Percentiles rank a stretch among this genome's conserved stretches.
Conservation (phyloP, 176 grass and related monocot species). For the Oryza glumipatula region DNA sequence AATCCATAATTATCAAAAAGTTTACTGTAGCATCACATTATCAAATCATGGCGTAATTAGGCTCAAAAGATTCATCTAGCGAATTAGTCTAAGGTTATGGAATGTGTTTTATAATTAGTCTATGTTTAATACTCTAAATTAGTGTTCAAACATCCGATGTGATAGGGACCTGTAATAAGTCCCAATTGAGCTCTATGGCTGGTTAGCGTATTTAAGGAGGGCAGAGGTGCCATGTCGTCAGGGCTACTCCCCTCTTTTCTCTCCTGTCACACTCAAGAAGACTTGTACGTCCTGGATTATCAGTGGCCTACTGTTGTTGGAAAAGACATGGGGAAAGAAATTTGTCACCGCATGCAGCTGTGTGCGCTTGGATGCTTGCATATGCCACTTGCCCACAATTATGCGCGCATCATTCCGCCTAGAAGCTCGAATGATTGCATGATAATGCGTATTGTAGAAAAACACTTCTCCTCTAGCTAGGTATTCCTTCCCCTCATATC, state of each 20-base stretch:
- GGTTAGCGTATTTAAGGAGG: slow-evolving; percentile 38
- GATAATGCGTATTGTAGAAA: slow-evolving; percentile 33
- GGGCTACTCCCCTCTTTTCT: slow-evolving; percentile 25
- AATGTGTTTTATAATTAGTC: no score
- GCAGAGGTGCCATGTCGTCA: background rate
- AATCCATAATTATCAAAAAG: no score
- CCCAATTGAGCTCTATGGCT: background rate
- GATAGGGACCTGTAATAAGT: no score
- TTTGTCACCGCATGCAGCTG: slow-evolving; percentile 26
- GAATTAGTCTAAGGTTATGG: no score
- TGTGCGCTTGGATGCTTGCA: background rate
- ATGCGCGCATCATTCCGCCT: slow-evolving; percentile 3
- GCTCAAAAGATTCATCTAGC: no score
- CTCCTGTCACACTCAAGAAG: slow-evolving; percentile 55
- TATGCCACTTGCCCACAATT: slow-evolving; percentile 30
- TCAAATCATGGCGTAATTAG: no score
- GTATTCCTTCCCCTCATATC: background rate
- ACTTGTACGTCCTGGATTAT: slow-evolving; percentile 37
- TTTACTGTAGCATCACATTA: no score
- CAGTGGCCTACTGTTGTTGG: slow-evolving; percentile 32
- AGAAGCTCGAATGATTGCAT: slow-evolving; percentile 51
- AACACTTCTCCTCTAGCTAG: background rate
- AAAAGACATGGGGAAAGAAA: slow-evolving; percentile 50
- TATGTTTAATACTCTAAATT: no score
- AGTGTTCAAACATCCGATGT: no score